Base-by-base conservation (phyloP, 1,284 basidiomycete species). In the Ceratobasidium papillatum region DNA sequence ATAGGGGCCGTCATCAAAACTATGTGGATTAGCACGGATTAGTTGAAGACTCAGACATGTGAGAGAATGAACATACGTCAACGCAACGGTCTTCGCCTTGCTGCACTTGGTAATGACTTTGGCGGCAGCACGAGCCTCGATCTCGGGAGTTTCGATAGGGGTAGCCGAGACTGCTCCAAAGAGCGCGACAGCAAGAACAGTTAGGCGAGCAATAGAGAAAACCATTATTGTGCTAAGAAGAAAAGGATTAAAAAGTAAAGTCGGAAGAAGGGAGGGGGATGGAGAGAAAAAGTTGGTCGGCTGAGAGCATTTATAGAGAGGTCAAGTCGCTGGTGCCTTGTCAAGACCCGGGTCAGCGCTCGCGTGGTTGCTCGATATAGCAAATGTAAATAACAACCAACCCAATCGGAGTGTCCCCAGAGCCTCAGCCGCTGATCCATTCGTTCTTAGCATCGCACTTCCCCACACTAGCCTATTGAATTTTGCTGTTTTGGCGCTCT, bases 1-100 rank as follows among this genome's bases (percentile, higher is more conserved):
- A 58, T 75, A 75, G 1, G 74, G 74, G 32, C 74, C 74, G 36
- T 75, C 74, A 38, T 75, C 74, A 19, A 72, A 72, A 17, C 68
- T 72, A 14, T 43, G 38, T 1, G 19, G 22, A 59, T 56, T 27
- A 19, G 11, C 8, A 0, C 45, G 9, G 25, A 27, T 25, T 27
- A 19, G 32, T 17, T n/a, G 8, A 4, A 56, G 52, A 54, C 8
- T 4, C 1, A 1, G 58, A n/a, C 5, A 69, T n/a, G 32, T 8
- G 17, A 45, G 25, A 30, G 43, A 61, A 9, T 3, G 4, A 1
- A 61, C 68, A 2, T 72, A 72, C 68, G 56, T 72, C 9, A 72
- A 30, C 2, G 68, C 68, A 17, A 72, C 52, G 1, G 68, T 61
- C 30, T 61, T 72, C 0, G 68, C 41, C 43, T 59, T 8, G 25